Evolutionary conservation across 208 protist species (phyloP), one percentile per base, ranked within the genome.

Genomic region (Balamuthia mandrillaris): DNA sequence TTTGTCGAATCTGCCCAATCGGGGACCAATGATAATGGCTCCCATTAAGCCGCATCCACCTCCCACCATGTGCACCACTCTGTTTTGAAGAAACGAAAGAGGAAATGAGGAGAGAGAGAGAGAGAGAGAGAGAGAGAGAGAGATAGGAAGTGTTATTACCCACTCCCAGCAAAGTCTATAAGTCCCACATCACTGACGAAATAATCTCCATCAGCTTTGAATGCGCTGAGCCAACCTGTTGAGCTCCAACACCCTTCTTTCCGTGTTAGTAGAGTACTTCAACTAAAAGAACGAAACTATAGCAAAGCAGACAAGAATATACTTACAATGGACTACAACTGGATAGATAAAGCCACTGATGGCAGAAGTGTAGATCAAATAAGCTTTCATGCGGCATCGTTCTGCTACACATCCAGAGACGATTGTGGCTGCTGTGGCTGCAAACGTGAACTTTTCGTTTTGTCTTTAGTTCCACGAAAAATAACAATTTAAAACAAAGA

Each of bases 21-120:
- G 75, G 6, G 75, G 75, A 0, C 75, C 75, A 18, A 82, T 52
- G 3, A 65, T 35, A 14, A 82, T 65, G 33, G 75, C 75, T 0
- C 75, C 75, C 31, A 82, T 41, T 9, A 82, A 33, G 3, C 75
- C 75, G 37, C 58, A 45, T 56, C 66, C 66, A 5, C 66, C 66
- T 10, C 66, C 66, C 5, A 82, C 75, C 75, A 82, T 68, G 56
- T 82, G 75, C 3, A 82, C 75, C 18, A 82, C 75, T 29, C n/a
- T n/a, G n/a, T n/a, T n/a, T n/a, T n/a, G n/a, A n/a, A n/a, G n/a
- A n/a, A n/a, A n/a, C n/a, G n/a, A n/a, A n/a, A n/a, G n/a, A n/a
- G n/a, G n/a, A n/a, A n/a, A n/a, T n/a, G n/a, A n/a, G n/a, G n/a
- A n/a, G n/a, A n/a, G n/a, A n/a, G n/a, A n/a, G n/a, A n/a, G n/a